Base-by-base conservation (phyloP, 768 basidiomycete species). In the Tulasnella sp. region DNA sequence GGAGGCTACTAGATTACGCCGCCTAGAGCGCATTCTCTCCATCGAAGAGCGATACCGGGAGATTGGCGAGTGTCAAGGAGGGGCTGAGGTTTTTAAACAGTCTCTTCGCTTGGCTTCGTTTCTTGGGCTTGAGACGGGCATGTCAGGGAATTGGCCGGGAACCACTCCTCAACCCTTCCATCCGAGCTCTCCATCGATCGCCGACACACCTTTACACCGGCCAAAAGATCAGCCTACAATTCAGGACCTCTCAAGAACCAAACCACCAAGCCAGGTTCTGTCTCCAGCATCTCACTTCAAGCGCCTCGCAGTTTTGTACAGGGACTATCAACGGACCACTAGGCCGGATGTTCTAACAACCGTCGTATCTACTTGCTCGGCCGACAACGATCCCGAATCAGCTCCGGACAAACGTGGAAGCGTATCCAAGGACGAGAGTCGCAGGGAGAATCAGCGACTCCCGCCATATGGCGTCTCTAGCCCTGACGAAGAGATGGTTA, bases 281-380 rank as follows among this genome's bases (percentile, higher is more conserved):
- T 24, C 52, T 6, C 21, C 52, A 52, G 76, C 46, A 8, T 52
- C 52, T 39, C 56, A 58, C 16, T 27, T 48, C 40, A 77, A 77
- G 27, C 46, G 76, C 24, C 48, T 77, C 16, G 56, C 76, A 71
- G 76, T 77, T 4, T 44, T 77, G 40, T 77, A 77, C 58, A 16
- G 76, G 56, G 56, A 62, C 56, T 77, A 58, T 40, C 48, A 62
- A 12, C 18, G 56, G n/a, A 74, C 9, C 16, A 46, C 36, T 31
- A 31, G 38, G 21, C 38, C 21, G 18, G 38, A 74, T 16, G 39
- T 21, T 40, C 73, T 74, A 24, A 36, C 73, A 40, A 40, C 73
- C 24, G 44, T 74, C 73, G 73, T 40, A 40, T 42, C 56, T 36
- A n/a, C 39, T 46, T 42, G 74, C 19, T 34, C 34, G 7, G 36